A percentile compares a stretch with the other conserved stretches of the same genome.
Conservation (phyloP, 31 red algal species). For the Odonthalia washingtoniensis region DNA sequence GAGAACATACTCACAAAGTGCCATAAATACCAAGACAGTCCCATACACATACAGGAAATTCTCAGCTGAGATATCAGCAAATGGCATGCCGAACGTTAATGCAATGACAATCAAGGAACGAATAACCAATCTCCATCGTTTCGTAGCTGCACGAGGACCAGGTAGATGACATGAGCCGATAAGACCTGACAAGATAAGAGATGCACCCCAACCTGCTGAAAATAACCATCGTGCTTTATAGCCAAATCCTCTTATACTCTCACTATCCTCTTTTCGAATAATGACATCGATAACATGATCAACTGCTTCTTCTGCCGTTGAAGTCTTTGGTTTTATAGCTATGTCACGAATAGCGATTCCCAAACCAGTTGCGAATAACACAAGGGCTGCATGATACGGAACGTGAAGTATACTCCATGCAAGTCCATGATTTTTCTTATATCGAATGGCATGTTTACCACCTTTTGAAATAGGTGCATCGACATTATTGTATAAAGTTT, state of each 20-base stretch:
- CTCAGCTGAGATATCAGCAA: conserved; percentile 40
- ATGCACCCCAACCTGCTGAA: conserved; percentile 62
- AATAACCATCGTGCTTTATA: conserved; percentile 62
- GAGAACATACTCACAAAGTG: conserved; percentile 49
- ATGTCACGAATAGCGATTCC: conserved; percentile 60
- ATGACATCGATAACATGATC: background rate
- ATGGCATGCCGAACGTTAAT: conserved; percentile 63
- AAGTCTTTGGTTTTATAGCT: conserved; percentile 17
- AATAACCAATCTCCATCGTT: conserved; percentile 25
- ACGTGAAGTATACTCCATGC: conserved; percentile 69
- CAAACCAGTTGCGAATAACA: conserved; percentile 76
- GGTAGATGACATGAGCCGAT: conserved; percentile 55
- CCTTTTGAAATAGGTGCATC: conserved; percentile 63
- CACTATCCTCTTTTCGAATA: background rate
- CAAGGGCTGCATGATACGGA: conserved; percentile 70
- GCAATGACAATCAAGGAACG: conserved; percentile 29
- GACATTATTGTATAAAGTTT: conserved; percentile 71
- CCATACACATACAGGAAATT: conserved; percentile 32
- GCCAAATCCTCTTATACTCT: conserved; percentile 17
- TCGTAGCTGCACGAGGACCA: conserved; percentile 63
- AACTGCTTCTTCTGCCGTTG: background rate
- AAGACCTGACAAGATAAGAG: conserved; percentile 52
- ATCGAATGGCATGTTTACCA: conserved; percentile 70
- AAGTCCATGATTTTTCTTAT: conserved; percentile 45
- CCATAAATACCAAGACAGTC: conserved; percentile 24